These are phyloP conservation scores for Gaeumannomyces sp. DNA, from an alignment of 2,329 filamentous ascomycete species.

Conservation along the genomic window DNA sequence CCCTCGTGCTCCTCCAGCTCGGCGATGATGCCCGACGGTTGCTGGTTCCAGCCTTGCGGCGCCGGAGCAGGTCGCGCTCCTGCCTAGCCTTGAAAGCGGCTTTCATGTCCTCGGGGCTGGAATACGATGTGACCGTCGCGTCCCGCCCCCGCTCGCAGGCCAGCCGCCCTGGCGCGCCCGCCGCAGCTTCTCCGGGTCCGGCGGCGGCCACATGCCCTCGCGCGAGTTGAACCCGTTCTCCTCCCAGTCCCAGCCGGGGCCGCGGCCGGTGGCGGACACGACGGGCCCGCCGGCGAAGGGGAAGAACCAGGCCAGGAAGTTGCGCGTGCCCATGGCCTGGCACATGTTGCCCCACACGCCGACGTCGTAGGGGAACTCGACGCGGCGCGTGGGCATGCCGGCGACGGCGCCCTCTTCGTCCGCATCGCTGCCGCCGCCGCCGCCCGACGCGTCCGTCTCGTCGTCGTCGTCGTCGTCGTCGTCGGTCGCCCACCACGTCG, in stretches of 20 bases:
- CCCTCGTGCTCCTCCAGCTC: constrained; percentile 48
- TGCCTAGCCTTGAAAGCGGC: constrained; percentile 46
- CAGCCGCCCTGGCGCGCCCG: constrained; percentile 31
- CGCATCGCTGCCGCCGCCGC: constrained; percentile 23
- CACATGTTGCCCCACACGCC: constrained; percentile 68
- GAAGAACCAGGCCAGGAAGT: constrained; percentile 61
- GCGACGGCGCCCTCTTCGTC: constrained; percentile 32
- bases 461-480: constrained; percentile 18
- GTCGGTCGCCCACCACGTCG: constrained; percentile 33
- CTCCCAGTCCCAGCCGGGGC: constrained; percentile 55
- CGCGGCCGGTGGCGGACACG: constrained; percentile 30
- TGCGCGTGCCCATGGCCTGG: constrained; percentile 67
- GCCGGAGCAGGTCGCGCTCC: constrained; percentile 37
- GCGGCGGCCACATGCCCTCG: constrained; percentile 55
- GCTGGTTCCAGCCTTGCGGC: constrained; percentile 11
- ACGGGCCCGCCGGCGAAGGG: constrained; percentile 53
- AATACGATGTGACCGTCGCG: constrained; percentile 20
- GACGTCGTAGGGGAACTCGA: constrained; percentile 80
- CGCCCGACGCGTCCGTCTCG: constrained; percentile 16
- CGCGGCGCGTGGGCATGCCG: constrained; percentile 31
- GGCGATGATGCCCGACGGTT: constrained; percentile 33
- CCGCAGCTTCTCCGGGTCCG: constrained; percentile 54
- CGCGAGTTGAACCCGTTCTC: constrained; percentile 72
- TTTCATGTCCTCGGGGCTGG: constrained; percentile 37
- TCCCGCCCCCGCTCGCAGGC: constrained; percentile 28